Conservation (phyloP, 2,329 filamentous ascomycete species). For the Nothophoma quercina region DNA sequence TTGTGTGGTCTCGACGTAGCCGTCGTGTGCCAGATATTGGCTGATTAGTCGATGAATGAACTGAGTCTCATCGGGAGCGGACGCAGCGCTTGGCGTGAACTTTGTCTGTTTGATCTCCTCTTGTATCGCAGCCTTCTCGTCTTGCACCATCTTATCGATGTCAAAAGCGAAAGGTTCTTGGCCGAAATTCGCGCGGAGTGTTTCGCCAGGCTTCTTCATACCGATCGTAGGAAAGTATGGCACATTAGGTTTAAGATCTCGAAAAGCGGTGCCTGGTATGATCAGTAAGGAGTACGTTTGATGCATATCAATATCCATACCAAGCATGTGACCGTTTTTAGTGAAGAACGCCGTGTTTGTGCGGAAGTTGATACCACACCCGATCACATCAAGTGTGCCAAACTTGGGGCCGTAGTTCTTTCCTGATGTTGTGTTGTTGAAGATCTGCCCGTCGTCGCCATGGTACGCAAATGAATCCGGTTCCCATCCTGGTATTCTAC, state of each 20-base stretch:
- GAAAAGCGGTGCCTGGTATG: constrained; percentile 71
- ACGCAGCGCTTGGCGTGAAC: constrained; percentile 25
- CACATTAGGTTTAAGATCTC: constrained; percentile 67
- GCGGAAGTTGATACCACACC: constrained; percentile 71
- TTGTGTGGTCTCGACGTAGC: constrained; percentile 90
- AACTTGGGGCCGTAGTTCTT: constrained; percentile 69
- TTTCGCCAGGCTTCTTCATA: constrained; percentile 70
- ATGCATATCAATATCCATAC: constrained; percentile 47
- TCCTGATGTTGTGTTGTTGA: constrained; percentile 64
- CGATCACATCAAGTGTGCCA: constrained; percentile 65
- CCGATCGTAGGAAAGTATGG: constrained; percentile 71
- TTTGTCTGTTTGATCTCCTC: constrained; percentile 39
- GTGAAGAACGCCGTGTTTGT: constrained; percentile 70
- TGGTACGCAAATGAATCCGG: constrained; percentile 72
- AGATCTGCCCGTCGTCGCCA: constrained; percentile 71
- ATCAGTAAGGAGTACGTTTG: constrained; percentile 20
- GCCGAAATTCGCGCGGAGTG: constrained; percentile 68
- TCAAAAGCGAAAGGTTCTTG: constrained; percentile 84
- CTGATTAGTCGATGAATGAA: constrained; percentile 84
- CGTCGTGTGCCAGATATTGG: constrained; percentile 93
- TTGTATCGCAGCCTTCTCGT: constrained; percentile 46
- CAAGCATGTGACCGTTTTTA: constrained; percentile 67
- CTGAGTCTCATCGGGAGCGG: constrained; percentile 70
- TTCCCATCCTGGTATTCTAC: constrained; percentile 71
- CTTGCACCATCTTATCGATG: constrained; percentile 79